Conservation (phyloP, 805 yeast genomes). For the Kodamaea kaohsiungensis region DNA sequence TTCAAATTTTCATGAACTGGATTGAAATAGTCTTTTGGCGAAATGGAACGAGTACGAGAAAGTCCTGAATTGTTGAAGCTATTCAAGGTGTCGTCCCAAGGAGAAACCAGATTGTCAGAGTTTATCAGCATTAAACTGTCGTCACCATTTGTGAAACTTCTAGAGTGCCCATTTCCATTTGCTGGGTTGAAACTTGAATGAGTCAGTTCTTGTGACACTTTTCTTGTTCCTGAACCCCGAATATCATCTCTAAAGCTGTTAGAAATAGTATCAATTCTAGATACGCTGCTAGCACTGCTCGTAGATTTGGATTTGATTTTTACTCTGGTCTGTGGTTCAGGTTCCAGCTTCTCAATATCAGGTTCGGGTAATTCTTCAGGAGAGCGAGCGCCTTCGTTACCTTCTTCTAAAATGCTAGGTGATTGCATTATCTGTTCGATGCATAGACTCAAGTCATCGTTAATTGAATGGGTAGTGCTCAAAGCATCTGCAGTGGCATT, state of each 20-base stretch:
- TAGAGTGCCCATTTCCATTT: neutral
- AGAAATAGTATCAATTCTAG: neutral
- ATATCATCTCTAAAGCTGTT: neutral
- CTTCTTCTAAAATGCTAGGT: neutral
- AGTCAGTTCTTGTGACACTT: neutral
- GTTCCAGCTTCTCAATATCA: neutral
- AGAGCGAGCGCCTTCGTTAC: neutral
- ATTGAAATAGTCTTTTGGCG: slow-evolving; percentile 3
- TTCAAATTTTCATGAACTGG: slow-evolving; percentile 11
- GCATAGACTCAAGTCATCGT: neutral
- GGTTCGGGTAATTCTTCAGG: neutral
- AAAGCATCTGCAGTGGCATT: neutral
- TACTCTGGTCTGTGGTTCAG: neutral
- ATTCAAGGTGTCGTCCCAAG: slow-evolving; percentile 3
- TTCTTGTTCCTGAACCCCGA: neutral
- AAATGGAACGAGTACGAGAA: neutral
- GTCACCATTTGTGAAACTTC: neutral
- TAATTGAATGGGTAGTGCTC: neutral
- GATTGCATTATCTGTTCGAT: neutral
- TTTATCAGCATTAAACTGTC: neutral
- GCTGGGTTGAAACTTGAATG: neutral
- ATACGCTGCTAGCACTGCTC: neutral
- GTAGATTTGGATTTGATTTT: neutral
- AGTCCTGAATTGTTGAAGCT: neutral
- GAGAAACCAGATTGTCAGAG: slow-evolving; percentile 1